Evolutionary conservation across 768 basidiomycete genomes (phyloP).

Genomic region (Neoboletus magnificus): DNA sequence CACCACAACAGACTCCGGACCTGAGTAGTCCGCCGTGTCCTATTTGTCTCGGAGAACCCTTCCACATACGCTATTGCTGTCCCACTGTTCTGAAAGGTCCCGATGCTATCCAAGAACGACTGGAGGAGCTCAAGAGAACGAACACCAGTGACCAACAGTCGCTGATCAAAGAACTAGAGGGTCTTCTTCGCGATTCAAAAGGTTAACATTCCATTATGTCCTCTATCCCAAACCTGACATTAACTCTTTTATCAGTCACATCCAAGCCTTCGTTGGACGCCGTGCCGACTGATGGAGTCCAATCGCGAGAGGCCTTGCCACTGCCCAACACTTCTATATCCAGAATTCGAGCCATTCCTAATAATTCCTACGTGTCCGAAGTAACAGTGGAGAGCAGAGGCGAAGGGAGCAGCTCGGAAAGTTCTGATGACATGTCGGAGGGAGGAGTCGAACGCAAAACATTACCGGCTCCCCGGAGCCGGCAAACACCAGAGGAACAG

Average conservation of each 20-base stretch:
- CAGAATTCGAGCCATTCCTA: conserved; percentile 24
- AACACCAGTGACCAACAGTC: conserved; percentile 17
- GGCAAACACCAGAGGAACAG: not conserved
- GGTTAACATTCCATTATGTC: conserved; percentile 12
- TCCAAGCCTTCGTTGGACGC: not conserved
- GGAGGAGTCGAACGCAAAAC: conserved; percentile 16
- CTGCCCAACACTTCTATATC: conserved; percentile 1
- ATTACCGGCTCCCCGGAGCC: not conserved
- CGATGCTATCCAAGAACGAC: conserved; percentile 41
- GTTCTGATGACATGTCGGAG: conserved; percentile 26
- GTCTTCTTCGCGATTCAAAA: conserved; percentile 30
- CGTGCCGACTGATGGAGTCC: not conserved
- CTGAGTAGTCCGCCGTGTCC: conserved; percentile 34
- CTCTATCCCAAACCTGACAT: conserved; percentile 6
- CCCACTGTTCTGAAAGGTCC: conserved; percentile 45
- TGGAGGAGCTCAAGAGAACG: conserved; percentile 39
- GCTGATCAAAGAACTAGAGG: conserved; percentile 43
- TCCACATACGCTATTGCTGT: conserved; percentile 50
- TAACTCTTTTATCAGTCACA: conserved; percentile 4
- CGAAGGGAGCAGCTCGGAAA: conserved; percentile 42
- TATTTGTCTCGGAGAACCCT: conserved; percentile 42
- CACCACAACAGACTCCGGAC: not conserved
- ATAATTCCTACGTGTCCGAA: conserved; percentile 34
- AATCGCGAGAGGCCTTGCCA: not conserved
- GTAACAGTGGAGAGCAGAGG: conserved; percentile 35